phyloP scores from a whole-genome alignment of 148 eudicot species.

The Heliosperma pusillum region DNA sequence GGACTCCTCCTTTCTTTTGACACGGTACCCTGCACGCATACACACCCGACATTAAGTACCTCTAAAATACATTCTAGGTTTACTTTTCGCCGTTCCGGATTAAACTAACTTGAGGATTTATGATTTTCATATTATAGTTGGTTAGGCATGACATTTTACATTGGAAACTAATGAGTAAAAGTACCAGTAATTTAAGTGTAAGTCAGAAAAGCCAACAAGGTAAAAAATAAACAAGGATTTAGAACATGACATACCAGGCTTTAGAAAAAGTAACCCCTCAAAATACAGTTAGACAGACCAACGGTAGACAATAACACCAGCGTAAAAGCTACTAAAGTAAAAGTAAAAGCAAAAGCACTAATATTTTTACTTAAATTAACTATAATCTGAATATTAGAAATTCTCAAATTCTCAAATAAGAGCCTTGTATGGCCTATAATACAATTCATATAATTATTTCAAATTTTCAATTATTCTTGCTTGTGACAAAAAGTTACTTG shows the following conservation, averaged over 20 bases:
- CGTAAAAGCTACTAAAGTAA: not conserved
- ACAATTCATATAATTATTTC: too few relatives aligned
- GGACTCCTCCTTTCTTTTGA: slow-evolving; percentile 61
- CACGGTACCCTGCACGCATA: slow-evolving; percentile 53
- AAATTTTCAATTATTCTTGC: too few relatives aligned
- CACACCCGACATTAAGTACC: too few relatives aligned
- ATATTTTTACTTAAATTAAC: too few relatives aligned
- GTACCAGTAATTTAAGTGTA: too few relatives aligned
- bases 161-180: not conserved
- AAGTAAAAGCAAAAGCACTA: not conserved
- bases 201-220: not conserved
- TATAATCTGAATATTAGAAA: too few relatives aligned
- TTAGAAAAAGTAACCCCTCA: slow-evolving; percentile 14
- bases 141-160: not conserved
- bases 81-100: too few relatives aligned
- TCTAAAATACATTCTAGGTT: too few relatives aligned
- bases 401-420: too few relatives aligned
- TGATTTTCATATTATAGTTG: too few relatives aligned
- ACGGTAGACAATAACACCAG: not conserved
- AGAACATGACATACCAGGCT: slow-evolving; percentile 13
- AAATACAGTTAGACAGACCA: slow-evolving; percentile 14
- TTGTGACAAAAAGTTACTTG: too few relatives aligned
- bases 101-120: not conserved
- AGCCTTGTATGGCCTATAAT: too few relatives aligned
- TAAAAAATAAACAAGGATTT: not conserved